Evolutionary conservation across 176 grass and related monocot genomes (phyloP).

Genomic region (Juncus inflexus): DNA sequence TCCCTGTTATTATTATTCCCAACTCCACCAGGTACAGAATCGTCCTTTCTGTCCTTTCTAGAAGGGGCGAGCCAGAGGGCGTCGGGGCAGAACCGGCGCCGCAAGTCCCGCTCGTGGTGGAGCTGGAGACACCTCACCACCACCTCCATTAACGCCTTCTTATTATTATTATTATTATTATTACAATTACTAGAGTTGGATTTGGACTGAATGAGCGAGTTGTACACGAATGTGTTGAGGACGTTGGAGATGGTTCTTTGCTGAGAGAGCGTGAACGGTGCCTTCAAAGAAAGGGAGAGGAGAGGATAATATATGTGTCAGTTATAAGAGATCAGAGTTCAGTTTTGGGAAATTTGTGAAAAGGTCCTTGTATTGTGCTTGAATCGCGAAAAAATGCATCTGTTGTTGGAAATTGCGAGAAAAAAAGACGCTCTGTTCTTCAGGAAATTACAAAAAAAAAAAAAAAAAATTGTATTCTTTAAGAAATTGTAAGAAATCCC

Average conservation of each 20-base stretch:
- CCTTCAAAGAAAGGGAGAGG: no score
- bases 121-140: conserved; percentile 88
- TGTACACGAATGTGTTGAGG: conserved; percentile 97
- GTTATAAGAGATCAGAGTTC: no score
- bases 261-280: conserved; percentile 68
- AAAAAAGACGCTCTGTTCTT: no score
- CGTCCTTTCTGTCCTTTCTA: conserved; percentile 69
- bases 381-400: no score
- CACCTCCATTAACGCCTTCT: conserved; percentile 53
- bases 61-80: conserved; percentile 81
- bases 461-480: no score
- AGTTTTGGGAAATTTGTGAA: background rate
- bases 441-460: no score
- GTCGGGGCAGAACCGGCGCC: conserved; percentile 76
- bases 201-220: conserved; percentile 61
- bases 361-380: no score
- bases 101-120: conserved; percentile 89
- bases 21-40: conserved; percentile 37
- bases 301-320: no score
- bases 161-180: background rate
- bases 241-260: conserved; percentile 73
- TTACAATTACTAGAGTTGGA: conserved; percentile 11
- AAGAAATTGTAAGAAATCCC: no score
- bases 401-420: no score
- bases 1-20: conserved; percentile 52